Evolutionary conservation across 2,329 filamentous ascomycete species (phyloP), one percentile per base, ranked within the genome.

Genomic region (Colletotrichum filicis): DNA sequence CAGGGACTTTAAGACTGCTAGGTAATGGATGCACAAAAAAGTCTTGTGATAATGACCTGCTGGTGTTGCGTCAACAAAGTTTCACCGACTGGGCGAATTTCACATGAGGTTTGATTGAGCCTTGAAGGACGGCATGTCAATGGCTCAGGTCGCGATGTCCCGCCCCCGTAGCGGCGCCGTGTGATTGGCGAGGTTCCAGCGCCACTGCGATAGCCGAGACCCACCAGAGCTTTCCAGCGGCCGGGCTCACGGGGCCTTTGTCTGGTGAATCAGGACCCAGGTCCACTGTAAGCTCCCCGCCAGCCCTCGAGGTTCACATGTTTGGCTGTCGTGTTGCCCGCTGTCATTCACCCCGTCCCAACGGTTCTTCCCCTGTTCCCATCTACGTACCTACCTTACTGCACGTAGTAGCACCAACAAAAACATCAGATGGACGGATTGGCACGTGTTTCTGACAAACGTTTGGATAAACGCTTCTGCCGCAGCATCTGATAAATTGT

Each of bases 141-240:
- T 26, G 26, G 52, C 49, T 37, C 26, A 30, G 46, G 28, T 30
- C 59, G 70, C 66, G 70, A 70, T 65, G 66, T 73, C 66, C 71
- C 66, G 66, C 71, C 42, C 28, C 71, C 60, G 66, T 62, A 73
- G 67, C 71, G 61, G 71, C 49, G 66, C 71, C 61, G 71, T 14
- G 32, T 73, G 71, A 73, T 73, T 73, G 71, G 71, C 66, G 66
- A 66, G 66, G 71, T 73, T 73, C 66, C 66, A 73, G 61, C 60
- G 71, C 71, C 71, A 73, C 55, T 52, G 28, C 37, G 71, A 71
- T 73, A 73, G 60, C 71, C 71, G 71, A 73, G 66, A 73, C 49
- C 71, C 71, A 73, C 71, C 35, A 22, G 46, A 71, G 66, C 71
- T 61, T 52, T 8, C 60, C 71, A 73, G 71, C 66, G 60, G 67